Evolutionary conservation across 176 grass and related monocot species (phyloP), one percentile per base, ranked within the genome.

Genomic region (Carex scoparia): DNA sequence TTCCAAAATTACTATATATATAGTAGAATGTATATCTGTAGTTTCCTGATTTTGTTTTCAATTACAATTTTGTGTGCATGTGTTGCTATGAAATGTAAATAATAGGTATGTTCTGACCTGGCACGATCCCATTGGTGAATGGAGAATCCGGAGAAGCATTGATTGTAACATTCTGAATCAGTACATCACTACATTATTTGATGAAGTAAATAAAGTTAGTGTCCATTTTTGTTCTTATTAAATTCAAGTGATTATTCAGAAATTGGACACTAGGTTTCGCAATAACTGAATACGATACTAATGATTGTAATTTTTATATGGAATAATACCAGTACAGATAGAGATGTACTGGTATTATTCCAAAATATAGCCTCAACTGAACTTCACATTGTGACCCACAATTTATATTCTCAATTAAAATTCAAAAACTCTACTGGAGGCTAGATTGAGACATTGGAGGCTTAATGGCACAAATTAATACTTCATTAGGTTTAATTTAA

Each of bases 51-150:
- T 61, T 33, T 81, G 67, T 7, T 76, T 18, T 57, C 33, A 68
- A 13, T 67, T 65, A 32, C 60, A 23, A 23, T n/a, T 79, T 59
- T 13, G 53, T 48, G 28, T 7, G 15, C 12, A 67, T 69, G 58
- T 27, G 72, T 80, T 81, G 66, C 3, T 73, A 84, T 33, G 4
- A 75, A 37, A 33, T 63, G 30, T 16, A 38, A 89, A 79, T 65
- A 49, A 71, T 7, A 31, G 5, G 19, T 23, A 44, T 10, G 49
- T 84, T 18, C 4, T 91, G 85, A 93, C 92, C 92, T 93, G 89
- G 91, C 85, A 98, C 92, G 70, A 98, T 94, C 63, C 95, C 95
- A 85, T 89, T 86, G 58, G 92, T 94, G 12, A 90, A 85, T 70
- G 88, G 87, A 87, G 95, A 89, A 81, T 94, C 84, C 35, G 85